Conservation (phyloP, 2,329 filamentous ascomycete genomes). For the Mariannaea elegans region DNA sequence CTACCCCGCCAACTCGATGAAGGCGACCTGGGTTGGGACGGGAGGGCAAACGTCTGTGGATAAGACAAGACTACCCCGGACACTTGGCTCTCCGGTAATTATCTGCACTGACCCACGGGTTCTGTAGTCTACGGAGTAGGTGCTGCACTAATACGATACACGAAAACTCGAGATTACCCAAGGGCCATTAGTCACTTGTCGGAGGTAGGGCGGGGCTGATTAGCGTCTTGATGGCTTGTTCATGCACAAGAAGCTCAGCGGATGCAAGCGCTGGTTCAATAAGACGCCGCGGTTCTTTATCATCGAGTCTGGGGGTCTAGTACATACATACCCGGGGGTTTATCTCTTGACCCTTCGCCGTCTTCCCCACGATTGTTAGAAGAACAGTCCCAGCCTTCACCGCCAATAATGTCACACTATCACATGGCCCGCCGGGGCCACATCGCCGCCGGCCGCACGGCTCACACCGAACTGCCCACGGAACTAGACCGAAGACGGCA, state of each 20-base stretch:
- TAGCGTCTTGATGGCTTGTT: neutral
- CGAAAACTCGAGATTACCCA: neutral
- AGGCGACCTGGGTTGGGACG: neutral
- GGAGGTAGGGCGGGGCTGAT: neutral
- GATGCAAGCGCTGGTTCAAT: neutral
- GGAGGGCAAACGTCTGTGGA: neutral
- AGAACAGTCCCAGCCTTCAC: neutral
- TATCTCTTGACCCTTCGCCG: neutral
- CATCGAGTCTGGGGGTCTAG: neutral
- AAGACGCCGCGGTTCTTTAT: constrained; percentile 3
- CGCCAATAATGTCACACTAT: neutral
- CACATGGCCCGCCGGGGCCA: neutral
- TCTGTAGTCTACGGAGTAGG: neutral
- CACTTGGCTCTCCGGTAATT: neutral
- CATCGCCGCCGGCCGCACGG: constrained; percentile 8
- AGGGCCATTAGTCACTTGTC: constrained; percentile 14
- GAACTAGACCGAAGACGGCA: neutral
- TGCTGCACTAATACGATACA: neutral
- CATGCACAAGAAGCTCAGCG: neutral
- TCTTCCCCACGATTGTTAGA: neutral
- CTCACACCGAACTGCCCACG: neutral
- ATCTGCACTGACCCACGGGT: neutral
- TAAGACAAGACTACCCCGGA: constrained; percentile 1
- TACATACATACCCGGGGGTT: neutral
- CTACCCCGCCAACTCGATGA: constrained; percentile 8